Evolutionary conservation across 2,329 filamentous ascomycete species (phyloP), one percentile per base, ranked within the genome.

Genomic region (Alternaria angustiovoidea): DNA sequence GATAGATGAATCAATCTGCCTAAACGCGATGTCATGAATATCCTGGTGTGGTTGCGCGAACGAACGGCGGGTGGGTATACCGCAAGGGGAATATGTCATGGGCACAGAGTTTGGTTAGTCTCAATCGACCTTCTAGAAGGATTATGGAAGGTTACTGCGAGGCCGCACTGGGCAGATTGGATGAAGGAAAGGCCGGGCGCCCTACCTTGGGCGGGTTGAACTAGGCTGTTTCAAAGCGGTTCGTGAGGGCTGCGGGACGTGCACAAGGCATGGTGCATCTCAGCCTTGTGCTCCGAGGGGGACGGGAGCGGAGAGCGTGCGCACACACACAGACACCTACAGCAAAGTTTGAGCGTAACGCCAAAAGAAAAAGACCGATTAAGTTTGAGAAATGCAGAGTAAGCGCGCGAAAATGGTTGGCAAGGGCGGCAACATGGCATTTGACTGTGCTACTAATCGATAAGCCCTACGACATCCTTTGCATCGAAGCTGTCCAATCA

Each of bases 151-250:
- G 53, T 20, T 43, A 22, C 54, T 41, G 34, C 36, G 36, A 38
- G 22, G 43, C 28, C 46, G 46, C 46, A 49, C 46, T 36, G 46
- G 46, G 30, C 41, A 41, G 54, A 38, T 24, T 53, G 59, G 44
- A 38, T 57, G 51, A 55, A 42, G 55, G 46, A 24, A 24, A 36
- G 44, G 32, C 34, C 39, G 41, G 51, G 26, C 39, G 43, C 39
- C 11, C 39, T 47, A 39, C 39, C 28, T 39, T 54, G 57, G 41
- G 58, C 54, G 54, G 54, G 51, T 49, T 36, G 22, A 22, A 39
- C 51, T 56, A 59, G 43, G 57, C 61, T 52, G 65, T 68, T 63
- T 70, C 68, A 67, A 64, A 54, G 49, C 46, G 8, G 59, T 61
- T 61, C 54, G 43, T 44, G 51, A 32, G 9, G 42, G 41, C 52